Conservation (phyloP, 1,284 basidiomycete genomes). For the Grifola frondosa region DNA sequence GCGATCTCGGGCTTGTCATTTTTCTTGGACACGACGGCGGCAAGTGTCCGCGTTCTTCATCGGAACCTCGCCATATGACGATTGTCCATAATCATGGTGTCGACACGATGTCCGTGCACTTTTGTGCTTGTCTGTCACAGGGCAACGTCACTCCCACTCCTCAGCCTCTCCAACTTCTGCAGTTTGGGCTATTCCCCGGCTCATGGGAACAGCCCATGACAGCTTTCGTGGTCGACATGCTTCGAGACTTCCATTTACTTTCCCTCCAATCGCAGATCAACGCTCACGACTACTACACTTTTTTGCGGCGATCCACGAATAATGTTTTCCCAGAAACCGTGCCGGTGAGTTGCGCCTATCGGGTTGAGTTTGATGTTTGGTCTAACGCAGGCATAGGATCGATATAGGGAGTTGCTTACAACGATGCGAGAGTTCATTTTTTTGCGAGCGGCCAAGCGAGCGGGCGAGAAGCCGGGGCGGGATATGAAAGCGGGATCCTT, state of each 20-base stretch:
- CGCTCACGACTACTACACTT: constrained; percentile 10
- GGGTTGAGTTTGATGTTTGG: no score
- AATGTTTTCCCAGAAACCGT: constrained; percentile 8
- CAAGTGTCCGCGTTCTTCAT: background rate
- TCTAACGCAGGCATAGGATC: constrained; percentile 7
- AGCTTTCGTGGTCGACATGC: constrained; percentile 10
- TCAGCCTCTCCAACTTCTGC: constrained; percentile 12
- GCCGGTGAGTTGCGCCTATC: constrained; percentile 6
- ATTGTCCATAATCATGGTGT: constrained; percentile 8
- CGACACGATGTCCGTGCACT: background rate
- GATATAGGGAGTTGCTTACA: constrained; percentile 16
- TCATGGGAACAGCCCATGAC: constrained; percentile 15
- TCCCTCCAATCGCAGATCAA: constrained; percentile 11
- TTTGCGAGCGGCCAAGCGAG: constrained; percentile 3
- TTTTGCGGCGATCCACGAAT: constrained; percentile 11
- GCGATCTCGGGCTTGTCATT: background rate
- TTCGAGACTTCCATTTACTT: constrained; percentile 13
- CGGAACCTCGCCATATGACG: background rate
- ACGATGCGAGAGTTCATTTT: constrained; percentile 14
- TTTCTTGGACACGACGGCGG: constrained; percentile 1
- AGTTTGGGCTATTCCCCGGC: constrained; percentile 16
- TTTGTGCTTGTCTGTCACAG: background rate
- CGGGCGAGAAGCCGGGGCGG: background rate
- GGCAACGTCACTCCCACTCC: no score
- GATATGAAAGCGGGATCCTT: background rate